Conservation (phyloP, 192 early-diverging fungal species). For the Rhizophlyctis rosea region DNA sequence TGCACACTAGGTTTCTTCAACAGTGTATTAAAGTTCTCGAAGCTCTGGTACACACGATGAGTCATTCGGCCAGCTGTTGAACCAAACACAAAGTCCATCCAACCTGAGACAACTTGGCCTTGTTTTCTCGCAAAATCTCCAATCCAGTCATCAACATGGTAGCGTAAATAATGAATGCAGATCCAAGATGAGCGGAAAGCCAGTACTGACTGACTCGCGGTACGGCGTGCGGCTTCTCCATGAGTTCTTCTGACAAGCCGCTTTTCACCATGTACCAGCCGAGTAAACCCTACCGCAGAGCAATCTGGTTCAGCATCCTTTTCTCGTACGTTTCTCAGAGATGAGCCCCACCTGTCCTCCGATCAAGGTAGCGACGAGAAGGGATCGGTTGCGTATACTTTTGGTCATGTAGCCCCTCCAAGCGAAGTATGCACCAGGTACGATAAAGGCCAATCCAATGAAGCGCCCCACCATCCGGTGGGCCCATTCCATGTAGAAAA, state of each 20-base stretch:
- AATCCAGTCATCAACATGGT: conserved; percentile 75
- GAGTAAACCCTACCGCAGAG: conserved; percentile 77
- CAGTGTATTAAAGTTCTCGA: background rate
- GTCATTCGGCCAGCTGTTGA: background rate
- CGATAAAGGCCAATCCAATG: conserved; percentile 82
- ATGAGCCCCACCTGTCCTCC: conserved; percentile 21
- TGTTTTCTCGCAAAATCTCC: conserved; percentile 62
- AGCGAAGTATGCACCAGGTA: conserved; percentile 86
- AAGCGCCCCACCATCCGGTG: conserved; percentile 92
- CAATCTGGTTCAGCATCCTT: no score
- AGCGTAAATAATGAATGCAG: conserved; percentile 85
- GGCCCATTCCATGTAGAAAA: conserved; percentile 98
- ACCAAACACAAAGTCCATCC: background rate
- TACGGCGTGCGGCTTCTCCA: conserved; percentile 71
- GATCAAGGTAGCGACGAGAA: conserved; percentile 24
- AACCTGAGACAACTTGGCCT: conserved; percentile 27
- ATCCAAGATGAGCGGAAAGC: conserved; percentile 83
- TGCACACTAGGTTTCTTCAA: conserved; percentile 8
- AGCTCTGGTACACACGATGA: no score
- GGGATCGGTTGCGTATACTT: conserved; percentile 42
- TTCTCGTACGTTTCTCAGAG: no score
- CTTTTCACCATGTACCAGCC: conserved; percentile 99
- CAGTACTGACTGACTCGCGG: conserved; percentile 95
- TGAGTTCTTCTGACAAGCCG: conserved; percentile 78
- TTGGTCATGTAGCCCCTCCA: conserved; percentile 70